These are phyloP conservation scores for Penstemon davidsonii DNA, from an alignment of 257 asterid genomes.

Conservation along the genomic window DNA sequence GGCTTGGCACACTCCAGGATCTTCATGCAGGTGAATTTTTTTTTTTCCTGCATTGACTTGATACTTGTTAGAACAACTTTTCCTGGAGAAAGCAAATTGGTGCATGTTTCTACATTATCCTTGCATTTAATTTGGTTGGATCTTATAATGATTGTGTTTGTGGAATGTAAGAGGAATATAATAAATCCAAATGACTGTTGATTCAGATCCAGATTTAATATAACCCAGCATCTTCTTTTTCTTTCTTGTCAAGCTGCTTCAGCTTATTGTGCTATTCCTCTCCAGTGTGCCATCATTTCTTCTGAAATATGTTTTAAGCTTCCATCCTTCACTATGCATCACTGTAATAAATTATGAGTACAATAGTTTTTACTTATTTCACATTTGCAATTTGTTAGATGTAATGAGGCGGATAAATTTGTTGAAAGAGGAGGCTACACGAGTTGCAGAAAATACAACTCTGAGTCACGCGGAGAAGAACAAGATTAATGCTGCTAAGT, in stretches of 20 bases:
- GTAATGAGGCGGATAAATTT: constrained; percentile 92
- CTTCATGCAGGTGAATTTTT: constrained; percentile 78
- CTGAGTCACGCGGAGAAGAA: constrained; percentile 83
- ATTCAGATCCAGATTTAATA: constrained; percentile 17
- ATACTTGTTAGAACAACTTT: background rate
- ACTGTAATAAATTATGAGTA: constrained; percentile 7
- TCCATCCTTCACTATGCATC: constrained; percentile 19
- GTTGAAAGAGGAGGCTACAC: constrained; percentile 93
- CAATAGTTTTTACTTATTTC: constrained; percentile 26
- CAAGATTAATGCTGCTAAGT: constrained; percentile 93
- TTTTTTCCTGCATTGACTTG: constrained; percentile 22
- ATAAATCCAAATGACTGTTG: constrained; percentile 1
- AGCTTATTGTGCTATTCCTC: constrained; percentile 23
- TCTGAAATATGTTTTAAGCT: constrained; percentile 14
- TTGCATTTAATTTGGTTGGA: background rate
- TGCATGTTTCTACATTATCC: constrained; percentile 13
- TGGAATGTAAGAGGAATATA: constrained; percentile 23
- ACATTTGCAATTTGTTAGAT: constrained; percentile 49
- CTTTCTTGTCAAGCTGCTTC: constrained; percentile 21
- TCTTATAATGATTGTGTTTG: constrained; percentile 11
- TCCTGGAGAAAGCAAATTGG: background rate
- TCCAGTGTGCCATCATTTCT: constrained; percentile 11
- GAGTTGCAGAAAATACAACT: constrained; percentile 79
- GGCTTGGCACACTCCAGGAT: constrained; percentile 99
- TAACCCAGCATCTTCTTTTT: constrained; percentile 15